These are phyloP conservation scores for Pterula multifida DNA, from an alignment of 1,284 basidiomycete species.

Conservation along the genomic window DNA sequence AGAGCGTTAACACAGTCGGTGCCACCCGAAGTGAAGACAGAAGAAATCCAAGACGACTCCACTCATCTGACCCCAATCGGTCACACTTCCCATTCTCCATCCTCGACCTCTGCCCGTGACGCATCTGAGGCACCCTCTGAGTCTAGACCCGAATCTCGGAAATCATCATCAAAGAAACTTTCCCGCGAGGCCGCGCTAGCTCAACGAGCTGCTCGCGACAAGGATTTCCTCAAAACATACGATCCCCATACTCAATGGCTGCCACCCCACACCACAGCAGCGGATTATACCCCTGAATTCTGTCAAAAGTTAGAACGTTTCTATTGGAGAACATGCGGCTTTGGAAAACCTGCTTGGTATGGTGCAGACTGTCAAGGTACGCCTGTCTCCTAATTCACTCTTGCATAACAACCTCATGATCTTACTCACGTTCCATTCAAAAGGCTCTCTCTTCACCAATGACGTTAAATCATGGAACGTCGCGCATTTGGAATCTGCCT, in stretches of 20 bases:
- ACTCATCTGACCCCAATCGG: conserved; percentile 12
- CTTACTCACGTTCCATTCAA: conserved; percentile 3
- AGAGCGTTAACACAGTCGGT: conserved; percentile 17
- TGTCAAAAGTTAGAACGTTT: conserved; percentile 82
- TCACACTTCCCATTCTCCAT: background rate
- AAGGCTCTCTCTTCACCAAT: conserved; percentile 80
- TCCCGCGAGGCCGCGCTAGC: conserved; percentile 41
- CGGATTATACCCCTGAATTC: conserved; percentile 78
- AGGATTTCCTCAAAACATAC: conserved; percentile 57
- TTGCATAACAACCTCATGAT: conserved; percentile 5
- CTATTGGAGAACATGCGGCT: conserved; percentile 86
- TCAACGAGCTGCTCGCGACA: conserved; percentile 41
- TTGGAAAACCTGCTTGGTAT: conserved; percentile 89
- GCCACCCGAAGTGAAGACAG: conserved; percentile 22
- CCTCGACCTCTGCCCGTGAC: background rate
- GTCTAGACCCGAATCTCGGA: conserved; percentile 7
- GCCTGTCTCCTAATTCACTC: conserved; percentile 10
- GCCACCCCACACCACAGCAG: conserved; percentile 51
- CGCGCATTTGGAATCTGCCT: conserved; percentile 76
- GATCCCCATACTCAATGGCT: conserved; percentile 68
- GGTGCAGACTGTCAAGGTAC: conserved; percentile 88
- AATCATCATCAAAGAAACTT: conserved; percentile 23
- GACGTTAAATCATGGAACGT: conserved; percentile 88
- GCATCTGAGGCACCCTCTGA: background rate
- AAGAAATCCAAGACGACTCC: conserved; percentile 24